These are phyloP conservation scores for Laetiporus sulphureus DNA, from an alignment of 1,284 basidiomycete genomes.

Conservation along the genomic window DNA sequence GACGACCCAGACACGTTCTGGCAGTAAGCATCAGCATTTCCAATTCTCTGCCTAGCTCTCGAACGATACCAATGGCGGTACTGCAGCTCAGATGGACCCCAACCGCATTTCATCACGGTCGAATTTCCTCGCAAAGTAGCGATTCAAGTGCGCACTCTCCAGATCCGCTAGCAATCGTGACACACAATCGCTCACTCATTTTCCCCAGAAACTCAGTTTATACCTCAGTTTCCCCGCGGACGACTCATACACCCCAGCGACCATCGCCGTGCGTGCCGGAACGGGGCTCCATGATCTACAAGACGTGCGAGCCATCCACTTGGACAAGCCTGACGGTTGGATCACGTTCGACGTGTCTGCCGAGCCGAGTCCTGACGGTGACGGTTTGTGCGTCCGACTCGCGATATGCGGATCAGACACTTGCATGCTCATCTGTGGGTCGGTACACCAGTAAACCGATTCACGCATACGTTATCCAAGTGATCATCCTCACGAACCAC, in stretches of 20 bases:
- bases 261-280: conserved; percentile 85
- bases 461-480: conserved; percentile 84
- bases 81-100: conserved; percentile 91
- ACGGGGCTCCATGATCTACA: conserved; percentile 91
- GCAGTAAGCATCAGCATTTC: conserved; percentile 69
- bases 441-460: conserved; percentile 66
- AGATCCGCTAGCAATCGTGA: too few species aligned
- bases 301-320: conserved; percentile 79
- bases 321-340: conserved; percentile 94
- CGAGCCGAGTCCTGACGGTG: conserved; percentile 72
- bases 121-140: conserved; percentile 90
- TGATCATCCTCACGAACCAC: conserved; percentile 90
- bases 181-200: too few species aligned
- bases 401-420: background rate
- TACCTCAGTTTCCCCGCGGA: conserved; percentile 86
- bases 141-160: conserved; percentile 61
- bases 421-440: background rate
- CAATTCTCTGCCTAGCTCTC: background rate
- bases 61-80: too few species aligned
- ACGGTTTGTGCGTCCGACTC: conserved; percentile 46
- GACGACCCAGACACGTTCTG: conserved; percentile 91
- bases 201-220: conserved; percentile 80
- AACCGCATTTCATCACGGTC: conserved; percentile 93
- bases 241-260: conserved; percentile 96
- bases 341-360: conserved; percentile 84